Conservation (phyloP, 441 rosid species). For the Arabidopsis lyrata region DNA sequence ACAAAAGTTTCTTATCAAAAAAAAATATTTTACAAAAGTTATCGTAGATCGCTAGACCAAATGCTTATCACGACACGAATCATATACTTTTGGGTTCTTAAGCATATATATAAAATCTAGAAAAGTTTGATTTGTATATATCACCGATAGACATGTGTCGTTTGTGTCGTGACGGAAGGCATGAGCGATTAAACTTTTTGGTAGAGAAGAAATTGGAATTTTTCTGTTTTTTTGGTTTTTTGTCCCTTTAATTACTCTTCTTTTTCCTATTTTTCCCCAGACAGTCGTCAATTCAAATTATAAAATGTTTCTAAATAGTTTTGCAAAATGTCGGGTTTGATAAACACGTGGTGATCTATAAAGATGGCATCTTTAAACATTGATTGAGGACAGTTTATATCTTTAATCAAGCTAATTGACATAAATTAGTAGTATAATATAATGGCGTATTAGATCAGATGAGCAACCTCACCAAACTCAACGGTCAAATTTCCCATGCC, state of each 20-base stretch:
- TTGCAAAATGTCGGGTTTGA: conserved; percentile 41
- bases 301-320: not conserved
- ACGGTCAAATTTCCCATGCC: conserved; percentile 42
- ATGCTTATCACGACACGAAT: not conserved
- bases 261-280: not conserved
- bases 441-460: conserved; percentile 27
- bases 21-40: not conserved
- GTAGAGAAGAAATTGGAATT: conserved; percentile 17
- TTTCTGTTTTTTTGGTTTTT: not conserved
- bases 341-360: conserved; percentile 41
- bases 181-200: conserved; percentile 26
- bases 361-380: conserved; percentile 30
- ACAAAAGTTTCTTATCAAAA: too few relatives aligned
- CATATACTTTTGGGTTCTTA: not conserved
- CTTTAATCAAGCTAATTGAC: conserved; percentile 23
- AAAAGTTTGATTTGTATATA: not conserved
- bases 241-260: conserved; percentile 11
- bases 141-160: conserved; percentile 15
- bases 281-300: conserved; percentile 37
- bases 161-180: conserved; percentile 37
- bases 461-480: conserved; percentile 39
- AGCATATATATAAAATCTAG: not conserved
- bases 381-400: conserved; percentile 27
- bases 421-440: not conserved
- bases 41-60: not conserved